Evolutionary conservation across 768 basidiomycete species (phyloP).

Genomic region (Cyclocybe aegerita): DNA sequence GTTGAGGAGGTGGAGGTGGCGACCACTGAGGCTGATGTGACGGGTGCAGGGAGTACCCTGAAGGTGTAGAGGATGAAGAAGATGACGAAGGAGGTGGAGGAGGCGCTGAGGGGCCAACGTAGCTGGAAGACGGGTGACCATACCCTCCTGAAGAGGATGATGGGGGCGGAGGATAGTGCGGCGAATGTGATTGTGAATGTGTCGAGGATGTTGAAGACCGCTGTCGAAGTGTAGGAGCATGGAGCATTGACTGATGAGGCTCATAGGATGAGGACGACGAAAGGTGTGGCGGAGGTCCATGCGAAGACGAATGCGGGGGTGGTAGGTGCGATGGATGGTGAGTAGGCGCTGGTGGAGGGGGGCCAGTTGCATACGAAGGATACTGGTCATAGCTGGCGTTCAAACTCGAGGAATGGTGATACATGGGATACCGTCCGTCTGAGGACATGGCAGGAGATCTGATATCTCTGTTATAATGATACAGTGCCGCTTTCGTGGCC

Average conservation of each 20-base stretch:
- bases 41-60: constrained; percentile 11
- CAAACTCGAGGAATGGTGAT: constrained; percentile 44
- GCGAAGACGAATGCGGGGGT: constrained; percentile 19
- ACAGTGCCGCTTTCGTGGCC: too few species aligned
- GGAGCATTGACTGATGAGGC: constrained; percentile 15
- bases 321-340: constrained; percentile 17
- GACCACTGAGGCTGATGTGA: constrained; percentile 17
- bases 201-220: constrained; percentile 22
- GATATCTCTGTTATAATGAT: not conserved
- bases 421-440: constrained; percentile 52
- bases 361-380: constrained; percentile 14
- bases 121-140: constrained; percentile 8
- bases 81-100: constrained; percentile 8
- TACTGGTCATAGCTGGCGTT: constrained; percentile 44
- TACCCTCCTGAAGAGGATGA: constrained; percentile 10
- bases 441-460: constrained; percentile 38
- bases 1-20: constrained; percentile 14
- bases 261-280: constrained; percentile 13
- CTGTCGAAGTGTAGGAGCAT: constrained; percentile 20
- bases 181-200: constrained; percentile 18
- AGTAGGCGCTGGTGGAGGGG: constrained; percentile 15
- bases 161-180: constrained; percentile 16
- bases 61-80: constrained; percentile 4
- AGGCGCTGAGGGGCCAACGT: constrained; percentile 11
- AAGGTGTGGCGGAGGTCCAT: constrained; percentile 17